These are phyloP conservation scores for Teratosphaeria nubilosa DNA, from an alignment of 2,329 filamentous ascomycete species.

Conservation along the genomic window DNA sequence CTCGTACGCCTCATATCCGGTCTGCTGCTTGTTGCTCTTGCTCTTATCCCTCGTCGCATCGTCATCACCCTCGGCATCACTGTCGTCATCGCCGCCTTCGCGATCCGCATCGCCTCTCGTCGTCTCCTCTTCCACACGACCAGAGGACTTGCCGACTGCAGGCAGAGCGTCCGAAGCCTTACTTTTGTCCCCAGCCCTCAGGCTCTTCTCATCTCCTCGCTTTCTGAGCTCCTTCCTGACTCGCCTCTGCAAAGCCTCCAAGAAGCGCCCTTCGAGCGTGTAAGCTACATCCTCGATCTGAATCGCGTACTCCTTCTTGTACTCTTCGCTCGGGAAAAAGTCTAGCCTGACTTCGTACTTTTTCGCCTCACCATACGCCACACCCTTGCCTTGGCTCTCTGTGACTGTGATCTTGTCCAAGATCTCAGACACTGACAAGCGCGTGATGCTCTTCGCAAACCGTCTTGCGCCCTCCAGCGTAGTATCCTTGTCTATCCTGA, in stretches of 20 bases:
- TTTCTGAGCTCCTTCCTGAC: constrained; percentile 71
- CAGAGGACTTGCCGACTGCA: constrained; percentile 57
- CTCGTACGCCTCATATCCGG: constrained; percentile 80
- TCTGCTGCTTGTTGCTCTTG: constrained; percentile 66
- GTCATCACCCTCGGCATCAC: constrained; percentile 45
- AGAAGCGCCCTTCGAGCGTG: constrained; percentile 70
- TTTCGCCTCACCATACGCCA: constrained; percentile 62
- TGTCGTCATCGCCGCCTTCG: constrained; percentile 60
- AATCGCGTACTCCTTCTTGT: constrained; percentile 77
- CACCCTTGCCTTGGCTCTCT: constrained; percentile 66
- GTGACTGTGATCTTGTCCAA: constrained; percentile 71
- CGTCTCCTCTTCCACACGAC: constrained; percentile 43
- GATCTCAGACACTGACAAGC: constrained; percentile 72
- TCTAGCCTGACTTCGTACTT: constrained; percentile 72
- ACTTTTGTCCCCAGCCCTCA: constrained; percentile 43
- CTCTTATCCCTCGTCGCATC: constrained; percentile 60
- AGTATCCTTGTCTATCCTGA: constrained; percentile 66
- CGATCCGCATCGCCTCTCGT: constrained; percentile 35
- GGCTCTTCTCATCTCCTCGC: constrained; percentile 50
- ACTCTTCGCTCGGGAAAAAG: constrained; percentile 78
- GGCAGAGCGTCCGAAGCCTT: constrained; percentile 53
- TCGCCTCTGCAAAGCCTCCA: constrained; percentile 59
- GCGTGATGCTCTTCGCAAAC: constrained; percentile 88
- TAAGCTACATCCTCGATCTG: constrained; percentile 63
- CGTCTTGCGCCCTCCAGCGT: constrained; percentile 57